Percentiles rank a stretch among this genome's conserved stretches.
Evolutionary conservation across 2,329 filamentous ascomycete species (phyloP).

Genomic region (Zasmidium cellare): DNA sequence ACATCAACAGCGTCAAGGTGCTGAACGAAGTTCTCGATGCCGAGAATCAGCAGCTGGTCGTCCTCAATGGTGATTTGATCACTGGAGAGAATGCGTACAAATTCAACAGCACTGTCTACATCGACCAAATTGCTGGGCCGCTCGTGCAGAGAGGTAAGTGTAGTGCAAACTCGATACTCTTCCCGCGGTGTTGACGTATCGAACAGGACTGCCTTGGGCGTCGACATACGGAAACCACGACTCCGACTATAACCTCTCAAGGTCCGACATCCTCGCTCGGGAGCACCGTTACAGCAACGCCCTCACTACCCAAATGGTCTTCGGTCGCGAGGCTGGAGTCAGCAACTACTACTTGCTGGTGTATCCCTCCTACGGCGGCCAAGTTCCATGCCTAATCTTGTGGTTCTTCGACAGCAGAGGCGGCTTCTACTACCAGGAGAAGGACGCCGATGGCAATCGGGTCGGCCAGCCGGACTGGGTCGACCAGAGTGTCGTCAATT

Average conservation of each 20-base stretch:
- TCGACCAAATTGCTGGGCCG: slow-evolving; percentile 61
- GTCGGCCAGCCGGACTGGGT: slow-evolving; percentile 47
- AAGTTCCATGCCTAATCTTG: slow-evolving; percentile 51
- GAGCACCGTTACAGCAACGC: slow-evolving; percentile 41
- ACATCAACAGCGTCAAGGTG: slow-evolving; percentile 58
- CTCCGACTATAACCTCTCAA: slow-evolving; percentile 58
- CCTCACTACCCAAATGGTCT: slow-evolving; percentile 47
- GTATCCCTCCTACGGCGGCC: slow-evolving; percentile 45
- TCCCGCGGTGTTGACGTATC: too few relatives aligned
- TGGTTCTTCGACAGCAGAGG: slow-evolving; percentile 70
- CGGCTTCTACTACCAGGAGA: slow-evolving; percentile 56
- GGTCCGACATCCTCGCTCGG: slow-evolving; percentile 41
- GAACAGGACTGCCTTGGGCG: slow-evolving; percentile 1
- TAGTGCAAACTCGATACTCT: neutral
- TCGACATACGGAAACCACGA: slow-evolving; percentile 68
- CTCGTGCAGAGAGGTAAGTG: slow-evolving; percentile 49
- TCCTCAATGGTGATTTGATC: slow-evolving; percentile 69
- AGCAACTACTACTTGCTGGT: slow-evolving; percentile 59
- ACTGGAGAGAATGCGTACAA: slow-evolving; percentile 64
- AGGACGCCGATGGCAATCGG: slow-evolving; percentile 31
- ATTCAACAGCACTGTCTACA: slow-evolving; percentile 57
- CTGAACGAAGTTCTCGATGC: slow-evolving; percentile 59
- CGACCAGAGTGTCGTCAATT: slow-evolving; percentile 44
- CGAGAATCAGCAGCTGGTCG: slow-evolving; percentile 61
- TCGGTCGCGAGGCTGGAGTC: slow-evolving; percentile 40